These are phyloP conservation scores for Eucalyptus paniculata DNA, from an alignment of 345 rosid species.

Conservation along the genomic window DNA sequence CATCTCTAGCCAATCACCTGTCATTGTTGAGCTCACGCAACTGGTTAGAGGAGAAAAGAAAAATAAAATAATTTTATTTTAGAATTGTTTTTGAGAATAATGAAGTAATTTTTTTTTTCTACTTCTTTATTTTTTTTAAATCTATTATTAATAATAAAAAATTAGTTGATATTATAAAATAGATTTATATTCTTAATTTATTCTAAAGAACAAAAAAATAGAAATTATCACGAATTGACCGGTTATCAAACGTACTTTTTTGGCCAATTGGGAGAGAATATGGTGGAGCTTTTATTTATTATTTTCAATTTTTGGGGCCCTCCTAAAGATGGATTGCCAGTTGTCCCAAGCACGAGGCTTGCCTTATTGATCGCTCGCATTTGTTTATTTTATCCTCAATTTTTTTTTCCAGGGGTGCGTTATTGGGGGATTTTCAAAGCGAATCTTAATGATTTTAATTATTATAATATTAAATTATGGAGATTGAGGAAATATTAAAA, in stretches of 20 bases:
- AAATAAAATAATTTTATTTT: too few relatives aligned
- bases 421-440: neutral
- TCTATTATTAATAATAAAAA: too few relatives aligned
- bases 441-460: neutral
- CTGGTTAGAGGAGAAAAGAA: too few relatives aligned
- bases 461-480: neutral
- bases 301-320: neutral
- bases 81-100: too few relatives aligned
- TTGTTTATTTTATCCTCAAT: neutral
- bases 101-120: too few relatives aligned
- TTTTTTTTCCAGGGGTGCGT: neutral
- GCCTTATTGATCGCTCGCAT: neutral
- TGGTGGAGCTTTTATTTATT: neutral
- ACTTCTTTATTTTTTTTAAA: too few relatives aligned
- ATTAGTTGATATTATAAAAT: too few relatives aligned
- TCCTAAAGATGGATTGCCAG: neutral
- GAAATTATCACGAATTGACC: too few relatives aligned
- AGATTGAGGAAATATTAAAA: neutral
- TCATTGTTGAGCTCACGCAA: too few relatives aligned
- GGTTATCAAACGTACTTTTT: too few relatives aligned
- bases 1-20: too few relatives aligned
- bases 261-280: neutral
- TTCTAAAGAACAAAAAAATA: too few relatives aligned
- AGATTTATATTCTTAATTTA: accelerated
- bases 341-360: neutral